Evolutionary conservation across 495 filamentous ascomycete species (phyloP), one percentile per base, ranked within the genome.

Genomic region (Monascus purpureus): DNA sequence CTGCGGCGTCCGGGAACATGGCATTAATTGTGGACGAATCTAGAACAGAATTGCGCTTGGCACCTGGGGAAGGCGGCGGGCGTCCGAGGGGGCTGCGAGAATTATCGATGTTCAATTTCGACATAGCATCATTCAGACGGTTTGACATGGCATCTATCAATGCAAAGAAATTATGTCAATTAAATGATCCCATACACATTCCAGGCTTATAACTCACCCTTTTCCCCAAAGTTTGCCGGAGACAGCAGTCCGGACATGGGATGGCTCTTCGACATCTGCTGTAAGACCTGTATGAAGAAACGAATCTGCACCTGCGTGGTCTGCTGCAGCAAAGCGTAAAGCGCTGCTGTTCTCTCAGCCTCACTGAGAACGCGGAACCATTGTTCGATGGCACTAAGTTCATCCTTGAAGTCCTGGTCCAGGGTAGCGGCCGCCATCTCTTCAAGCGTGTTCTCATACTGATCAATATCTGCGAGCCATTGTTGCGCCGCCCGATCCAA

Each of bases 321-420:
- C 60, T 97, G 90, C 68, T 96, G 92, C 28, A 97, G 65, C 37
- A 97, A 63, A 19, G 90, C 88, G 60, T 97, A 96, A 26, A 96
- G 58, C 16, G 90, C 92, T 24, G 90, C 90, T 5, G 90, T 97
- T 32, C 90, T 66, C 61, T 97, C 90, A 13, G 90, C 85, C 58
- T 97, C 90, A 47, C 88, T 94, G 33, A 97, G 66, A 17, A 97
- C 90, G 28, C 85, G 80, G 57, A 97, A 97, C 90, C 90, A 97
- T 62, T 97, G 88, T 63, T 97, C 90, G 49, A 97, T 97, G 37
- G 90, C 90, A 55, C 82, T 90, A 31, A 97, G 73, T 59, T 97
- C 90, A 61, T 96, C 90, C 65, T 96, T 97, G 65, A 97, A 97
- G 43, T 97, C 92, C 58, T 97, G 92, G 54, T 97, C 90, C 20